A percentile compares a stretch with the other conserved stretches of the same genome.
phyloP scores from a whole-genome alignment of 2,329 filamentous ascomycete species.

The Fusarium ramigenum region DNA sequence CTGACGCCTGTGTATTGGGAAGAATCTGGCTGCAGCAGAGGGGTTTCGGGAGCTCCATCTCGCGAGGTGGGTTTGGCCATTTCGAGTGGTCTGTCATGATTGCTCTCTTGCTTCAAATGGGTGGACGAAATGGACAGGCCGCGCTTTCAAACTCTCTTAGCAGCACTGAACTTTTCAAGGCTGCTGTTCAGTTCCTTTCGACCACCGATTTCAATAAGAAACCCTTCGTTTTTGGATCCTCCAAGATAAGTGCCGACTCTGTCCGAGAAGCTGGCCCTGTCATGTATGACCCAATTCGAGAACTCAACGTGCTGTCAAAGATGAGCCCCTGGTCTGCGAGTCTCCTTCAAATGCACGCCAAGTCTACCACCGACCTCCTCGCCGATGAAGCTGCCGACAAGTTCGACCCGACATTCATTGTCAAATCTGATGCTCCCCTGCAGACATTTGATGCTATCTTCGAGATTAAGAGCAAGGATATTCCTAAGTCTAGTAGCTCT shows the following conservation, averaged over 20 bases:
- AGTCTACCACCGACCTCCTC: constrained; percentile 76
- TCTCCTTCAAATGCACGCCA: constrained; percentile 78
- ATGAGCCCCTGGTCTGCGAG: constrained; percentile 88
- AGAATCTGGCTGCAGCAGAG: constrained; percentile 90
- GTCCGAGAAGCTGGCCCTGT: constrained; percentile 66
- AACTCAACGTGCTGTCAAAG: constrained; percentile 87
- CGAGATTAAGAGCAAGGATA: constrained; percentile 47
- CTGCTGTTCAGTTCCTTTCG: constrained; percentile 86
- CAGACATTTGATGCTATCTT: constrained; percentile 64
- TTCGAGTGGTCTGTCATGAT: constrained; percentile 90
- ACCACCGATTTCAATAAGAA: constrained; percentile 76
- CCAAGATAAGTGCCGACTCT: constrained; percentile 46
- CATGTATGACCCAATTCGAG: constrained; percentile 78
- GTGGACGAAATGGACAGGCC: constrained; percentile 75
- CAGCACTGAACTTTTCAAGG: constrained; percentile 94
- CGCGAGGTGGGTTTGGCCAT: constrained; percentile 85
- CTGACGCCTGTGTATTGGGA: constrained; percentile 86
- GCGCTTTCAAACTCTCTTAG: constrained; percentile 83
- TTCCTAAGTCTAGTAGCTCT: constrained; percentile 42
- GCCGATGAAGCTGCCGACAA: constrained; percentile 79
- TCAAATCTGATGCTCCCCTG: constrained; percentile 62
- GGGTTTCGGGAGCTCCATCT: constrained; percentile 76
- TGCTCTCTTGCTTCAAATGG: constrained; percentile 82
- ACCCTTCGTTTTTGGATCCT: constrained; percentile 63
- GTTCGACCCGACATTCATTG: constrained; percentile 86